phyloP scores from a whole-genome alignment of 306 rosid species.

The Prunus padus region DNA sequence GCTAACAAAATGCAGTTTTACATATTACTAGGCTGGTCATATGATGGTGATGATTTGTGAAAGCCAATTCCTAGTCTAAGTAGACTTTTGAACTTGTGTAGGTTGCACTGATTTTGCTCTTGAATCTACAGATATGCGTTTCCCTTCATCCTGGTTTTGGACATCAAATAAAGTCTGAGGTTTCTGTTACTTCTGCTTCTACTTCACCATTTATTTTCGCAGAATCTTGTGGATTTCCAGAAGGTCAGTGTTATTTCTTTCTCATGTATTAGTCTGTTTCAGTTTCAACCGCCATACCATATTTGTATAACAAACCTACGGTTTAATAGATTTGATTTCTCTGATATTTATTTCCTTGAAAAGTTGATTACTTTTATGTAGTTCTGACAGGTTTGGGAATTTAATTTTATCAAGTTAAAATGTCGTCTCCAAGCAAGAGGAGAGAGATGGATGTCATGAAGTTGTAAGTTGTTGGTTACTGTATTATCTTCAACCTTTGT shows the following conservation, averaged over 20 bases:
- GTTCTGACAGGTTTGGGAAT: slow-evolving; percentile 49
- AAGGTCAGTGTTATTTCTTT: not conserved
- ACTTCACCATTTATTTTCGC: not conserved
- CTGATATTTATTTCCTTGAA: not conserved
- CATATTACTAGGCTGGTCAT: not conserved
- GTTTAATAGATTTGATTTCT: not conserved
- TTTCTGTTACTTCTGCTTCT: not conserved
- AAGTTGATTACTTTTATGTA: slow-evolving; percentile 15
- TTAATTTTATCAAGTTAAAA: slow-evolving; percentile 36
- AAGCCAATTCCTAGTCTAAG: not conserved
- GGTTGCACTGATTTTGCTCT: not conserved
- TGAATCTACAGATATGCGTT: not conserved
- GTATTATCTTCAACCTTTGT: not conserved
- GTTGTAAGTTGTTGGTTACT: slow-evolving; percentile 56
- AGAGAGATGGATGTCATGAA: slow-evolving; percentile 99
- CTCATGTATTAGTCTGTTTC: not conserved
- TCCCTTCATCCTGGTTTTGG: slow-evolving; percentile 22
- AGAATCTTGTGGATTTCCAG: not conserved
- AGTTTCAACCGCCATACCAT: not conserved
- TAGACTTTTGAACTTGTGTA: not conserved
- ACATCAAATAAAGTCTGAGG: slow-evolving; percentile 10
- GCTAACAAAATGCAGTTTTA: not conserved
- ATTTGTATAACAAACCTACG: not conserved
- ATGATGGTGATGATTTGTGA: not conserved
- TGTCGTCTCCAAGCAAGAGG: slow-evolving; percentile 99